phyloP scores from a whole-genome alignment of 306 rosid genomes.

The Begonia fuchsioides region DNA sequence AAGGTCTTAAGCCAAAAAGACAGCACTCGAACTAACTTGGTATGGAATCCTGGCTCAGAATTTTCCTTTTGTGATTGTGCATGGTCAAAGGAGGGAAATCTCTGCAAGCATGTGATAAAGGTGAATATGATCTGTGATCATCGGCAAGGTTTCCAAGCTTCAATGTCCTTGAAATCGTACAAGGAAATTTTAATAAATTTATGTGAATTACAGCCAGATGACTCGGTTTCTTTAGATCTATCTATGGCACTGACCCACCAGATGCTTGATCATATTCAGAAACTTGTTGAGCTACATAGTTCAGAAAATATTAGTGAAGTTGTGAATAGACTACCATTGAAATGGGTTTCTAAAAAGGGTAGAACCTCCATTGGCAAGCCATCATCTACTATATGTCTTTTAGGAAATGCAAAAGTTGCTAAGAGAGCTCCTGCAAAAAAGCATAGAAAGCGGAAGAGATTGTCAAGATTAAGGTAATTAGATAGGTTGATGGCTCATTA shows the following conservation, averaged over 20 bases:
- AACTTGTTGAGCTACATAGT: slow-evolving; percentile 48
- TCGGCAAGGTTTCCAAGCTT: slow-evolving; percentile 28
- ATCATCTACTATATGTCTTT: slow-evolving; percentile 21
- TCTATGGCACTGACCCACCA: slow-evolving; percentile 74
- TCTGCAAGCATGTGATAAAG: slow-evolving; percentile 83
- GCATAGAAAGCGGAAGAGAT: slow-evolving; percentile 33
- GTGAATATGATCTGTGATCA: slow-evolving; percentile 57
- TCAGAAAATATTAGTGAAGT: slow-evolving; percentile 45
- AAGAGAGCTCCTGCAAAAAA: slow-evolving; percentile 19
- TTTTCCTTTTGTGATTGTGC: slow-evolving; percentile 60
- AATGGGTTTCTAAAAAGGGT: slow-evolving; percentile 42
- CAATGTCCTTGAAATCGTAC: slow-evolving; percentile 60
- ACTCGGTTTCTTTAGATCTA: slow-evolving; percentile 47
- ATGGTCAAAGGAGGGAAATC: slow-evolving; percentile 76
- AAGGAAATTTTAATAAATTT: slow-evolving; percentile 39
- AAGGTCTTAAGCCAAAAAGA: slow-evolving; percentile 69
- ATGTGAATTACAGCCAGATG: slow-evolving; percentile 54
- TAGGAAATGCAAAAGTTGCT: slow-evolving; percentile 15
- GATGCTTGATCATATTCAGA: slow-evolving; percentile 63
- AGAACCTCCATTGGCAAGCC: slow-evolving; percentile 44
- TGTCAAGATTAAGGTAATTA: slow-evolving; percentile 38
- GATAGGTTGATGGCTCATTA: neutral
- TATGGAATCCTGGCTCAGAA: slow-evolving; percentile 93
- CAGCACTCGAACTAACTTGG: slow-evolving; percentile 27
- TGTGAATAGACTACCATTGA: slow-evolving; percentile 59